Evolutionary conservation across 176 grass and related monocot species (phyloP).

Genomic region (Puya raimondii): DNA sequence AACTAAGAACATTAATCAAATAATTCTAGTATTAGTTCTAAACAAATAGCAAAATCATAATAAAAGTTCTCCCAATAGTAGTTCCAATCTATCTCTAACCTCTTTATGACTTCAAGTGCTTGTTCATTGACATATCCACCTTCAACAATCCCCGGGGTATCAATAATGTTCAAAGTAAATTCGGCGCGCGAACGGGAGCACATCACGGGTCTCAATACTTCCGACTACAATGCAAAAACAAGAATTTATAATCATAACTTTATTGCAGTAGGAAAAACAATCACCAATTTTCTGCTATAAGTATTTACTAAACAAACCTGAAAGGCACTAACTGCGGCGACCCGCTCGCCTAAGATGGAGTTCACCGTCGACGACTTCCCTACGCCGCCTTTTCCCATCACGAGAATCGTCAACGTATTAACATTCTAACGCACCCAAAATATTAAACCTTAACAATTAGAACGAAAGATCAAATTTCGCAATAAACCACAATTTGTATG

Average conservation of each 20-base stretch:
- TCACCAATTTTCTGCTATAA: not conserved
- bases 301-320: not conserved
- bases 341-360: constrained; percentile 13
- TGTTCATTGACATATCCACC: constrained; percentile 17
- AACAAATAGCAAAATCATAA: no score
- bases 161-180: constrained; percentile 16
- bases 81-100: not conserved
- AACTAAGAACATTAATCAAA: no score
- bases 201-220: constrained; percentile 11
- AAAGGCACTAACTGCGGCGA: constrained; percentile 13
- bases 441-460: not conserved
- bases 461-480: not conserved
- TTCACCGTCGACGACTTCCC: constrained; percentile 19
- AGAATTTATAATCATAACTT: not conserved
- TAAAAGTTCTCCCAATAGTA: not conserved
- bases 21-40: no score
- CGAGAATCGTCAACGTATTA: constrained; percentile 18
- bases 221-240: not conserved
- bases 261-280: not conserved
- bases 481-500: not conserved
- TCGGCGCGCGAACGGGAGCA: constrained; percentile 6
- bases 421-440: constrained; percentile 8
- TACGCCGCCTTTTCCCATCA: constrained; percentile 23
- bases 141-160: constrained; percentile 19
- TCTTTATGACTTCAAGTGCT: constrained; percentile 17